Conservation (phyloP, 2,329 filamentous ascomycete species). For the Emmonsiellopsis sp. region DNA sequence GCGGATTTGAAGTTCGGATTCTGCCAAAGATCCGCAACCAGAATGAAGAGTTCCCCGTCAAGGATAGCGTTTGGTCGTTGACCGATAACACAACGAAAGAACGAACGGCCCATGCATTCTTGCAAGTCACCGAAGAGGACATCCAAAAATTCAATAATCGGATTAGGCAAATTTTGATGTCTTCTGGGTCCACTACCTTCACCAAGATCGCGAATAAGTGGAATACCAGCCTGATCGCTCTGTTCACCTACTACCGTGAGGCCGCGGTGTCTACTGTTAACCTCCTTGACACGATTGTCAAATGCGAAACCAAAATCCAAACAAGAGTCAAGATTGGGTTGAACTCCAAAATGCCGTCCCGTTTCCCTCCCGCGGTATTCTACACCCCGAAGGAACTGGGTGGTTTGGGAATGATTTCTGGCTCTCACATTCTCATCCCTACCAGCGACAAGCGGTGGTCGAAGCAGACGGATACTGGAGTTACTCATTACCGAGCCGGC, state of each 20-base stretch:
- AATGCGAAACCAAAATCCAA: slow-evolving; percentile 99
- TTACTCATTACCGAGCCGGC: slow-evolving; percentile 92
- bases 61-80: slow-evolving; percentile 96
- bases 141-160: slow-evolving; percentile 99
- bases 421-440: slow-evolving; percentile 93
- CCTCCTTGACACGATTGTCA: slow-evolving; percentile 93
- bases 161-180: slow-evolving; percentile 98
- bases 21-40: slow-evolving; percentile 89
- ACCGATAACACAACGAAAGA: slow-evolving; percentile 96
- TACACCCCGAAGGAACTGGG: slow-evolving; percentile 97
- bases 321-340: slow-evolving; percentile 97
- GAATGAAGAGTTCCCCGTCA: slow-evolving; percentile 93
- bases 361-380: slow-evolving; percentile 96
- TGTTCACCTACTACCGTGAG: slow-evolving; percentile 98
- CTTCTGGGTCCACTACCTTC: slow-evolving; percentile 96
- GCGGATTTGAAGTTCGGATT: slow-evolving; percentile 92
- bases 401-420: slow-evolving; percentile 97
- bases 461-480: slow-evolving; percentile 93
- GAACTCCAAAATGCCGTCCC: slow-evolving; percentile 98
- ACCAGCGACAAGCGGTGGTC: slow-evolving; percentile 97
- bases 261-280: slow-evolving; percentile 93
- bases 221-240: slow-evolving; percentile 93
- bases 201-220: slow-evolving; percentile 99
- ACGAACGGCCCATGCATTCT: slow-evolving; percentile 90
- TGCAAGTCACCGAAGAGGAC: slow-evolving; percentile 96